Evolutionary conservation across 331 rosid species (phyloP).

Genomic region (Pyrus hybrid): DNA sequence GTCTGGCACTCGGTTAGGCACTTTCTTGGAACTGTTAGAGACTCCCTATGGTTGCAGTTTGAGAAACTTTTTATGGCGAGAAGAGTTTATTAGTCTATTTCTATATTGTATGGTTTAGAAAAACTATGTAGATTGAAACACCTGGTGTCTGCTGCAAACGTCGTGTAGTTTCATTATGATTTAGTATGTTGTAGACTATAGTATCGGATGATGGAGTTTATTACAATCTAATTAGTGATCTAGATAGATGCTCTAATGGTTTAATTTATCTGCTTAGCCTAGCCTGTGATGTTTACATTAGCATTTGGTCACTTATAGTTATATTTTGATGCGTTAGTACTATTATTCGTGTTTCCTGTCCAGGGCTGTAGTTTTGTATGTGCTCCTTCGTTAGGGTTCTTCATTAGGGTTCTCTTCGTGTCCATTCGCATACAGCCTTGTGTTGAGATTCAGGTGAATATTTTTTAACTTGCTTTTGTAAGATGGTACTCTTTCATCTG

Average conservation of each 20-base stretch:
- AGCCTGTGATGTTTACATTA: not conserved
- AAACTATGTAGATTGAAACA: slow-evolving; percentile 29
- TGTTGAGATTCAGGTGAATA: too few relatives aligned
- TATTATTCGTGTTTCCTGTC: not conserved
- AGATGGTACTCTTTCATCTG: too few relatives aligned
- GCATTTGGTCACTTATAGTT: not conserved
- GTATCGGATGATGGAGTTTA: slow-evolving; percentile 10
- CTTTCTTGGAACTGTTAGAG: slow-evolving; percentile 28
- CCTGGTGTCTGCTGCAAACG: slow-evolving; percentile 24
- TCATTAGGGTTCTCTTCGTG: too few relatives aligned
- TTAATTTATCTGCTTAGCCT: not conserved
- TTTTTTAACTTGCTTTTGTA: too few relatives aligned
- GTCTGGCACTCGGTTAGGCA: slow-evolving; percentile 28
- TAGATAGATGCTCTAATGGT: slow-evolving; percentile 6
- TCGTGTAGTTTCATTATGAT: slow-evolving; percentile 27
- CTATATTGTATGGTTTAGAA: slow-evolving; percentile 40
- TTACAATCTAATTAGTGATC: slow-evolving; percentile 16
- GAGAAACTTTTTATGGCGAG: slow-evolving; percentile 25
- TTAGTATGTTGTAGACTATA: slow-evolving; percentile 27
- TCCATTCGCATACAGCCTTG: too few relatives aligned
- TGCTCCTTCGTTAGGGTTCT: not conserved
- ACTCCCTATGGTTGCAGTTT: slow-evolving; percentile 1
- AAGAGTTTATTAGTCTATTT: slow-evolving; percentile 27
- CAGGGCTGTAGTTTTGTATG: not conserved
- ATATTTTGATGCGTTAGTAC: not conserved